These are phyloP conservation scores for Nakazawaea anatomiae DNA, from an alignment of 805 yeast genomes.

Conservation along the genomic window DNA sequence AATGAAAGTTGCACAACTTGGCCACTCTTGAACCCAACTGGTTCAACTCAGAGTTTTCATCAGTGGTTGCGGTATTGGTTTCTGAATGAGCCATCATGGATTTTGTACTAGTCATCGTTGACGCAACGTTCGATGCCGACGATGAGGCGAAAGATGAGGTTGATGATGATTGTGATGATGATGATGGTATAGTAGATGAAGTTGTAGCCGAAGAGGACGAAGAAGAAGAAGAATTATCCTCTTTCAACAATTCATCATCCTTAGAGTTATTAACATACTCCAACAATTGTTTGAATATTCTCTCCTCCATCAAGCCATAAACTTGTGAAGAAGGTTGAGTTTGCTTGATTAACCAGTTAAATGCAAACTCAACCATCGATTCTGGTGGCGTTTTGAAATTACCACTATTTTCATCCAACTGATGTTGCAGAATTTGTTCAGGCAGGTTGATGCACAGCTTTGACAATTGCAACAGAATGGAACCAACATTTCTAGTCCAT, in stretches of 20 bases:
- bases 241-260: slow-evolving; percentile 22
- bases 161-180: background rate
- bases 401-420: background rate
- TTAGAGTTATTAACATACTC: slow-evolving; percentile 21
- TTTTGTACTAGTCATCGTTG: slow-evolving; percentile 16
- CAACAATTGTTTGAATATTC: slow-evolving; percentile 47
- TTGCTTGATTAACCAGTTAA: slow-evolving; percentile 78
- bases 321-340: slow-evolving; percentile 79
- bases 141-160: background rate
- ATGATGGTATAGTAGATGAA: background rate
- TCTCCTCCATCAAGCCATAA: slow-evolving; percentile 68
- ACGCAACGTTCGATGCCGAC: slow-evolving; percentile 11
- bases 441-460: slow-evolving; percentile 19
- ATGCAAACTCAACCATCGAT: slow-evolving; percentile 49
- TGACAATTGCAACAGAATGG: slow-evolving; percentile 64
- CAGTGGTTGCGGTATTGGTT: slow-evolving; percentile 14
- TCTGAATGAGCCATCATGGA: slow-evolving; percentile 7
- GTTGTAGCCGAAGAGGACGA: background rate
- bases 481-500: slow-evolving; percentile 80
- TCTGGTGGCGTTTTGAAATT: slow-evolving; percentile 30
- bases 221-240: background rate
- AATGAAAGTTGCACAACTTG: slow-evolving; percentile 69
- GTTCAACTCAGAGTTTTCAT: slow-evolving; percentile 40
- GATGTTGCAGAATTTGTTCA: background rate
- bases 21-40: slow-evolving; percentile 54